Base-by-base conservation (phyloP, 257 asterid species). In the Solanum etuberosum region DNA sequence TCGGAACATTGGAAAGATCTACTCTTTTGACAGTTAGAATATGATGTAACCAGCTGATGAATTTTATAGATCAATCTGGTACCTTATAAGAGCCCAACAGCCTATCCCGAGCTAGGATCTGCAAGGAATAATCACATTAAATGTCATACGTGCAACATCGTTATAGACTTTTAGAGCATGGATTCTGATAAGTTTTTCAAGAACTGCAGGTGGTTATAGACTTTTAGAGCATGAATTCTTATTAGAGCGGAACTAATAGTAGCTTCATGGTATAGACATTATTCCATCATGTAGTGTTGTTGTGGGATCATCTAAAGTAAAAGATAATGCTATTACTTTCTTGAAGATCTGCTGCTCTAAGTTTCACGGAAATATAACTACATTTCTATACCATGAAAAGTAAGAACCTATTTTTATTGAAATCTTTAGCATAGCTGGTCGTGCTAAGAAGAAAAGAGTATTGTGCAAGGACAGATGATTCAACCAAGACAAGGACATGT, bases 61-160 rank as follows among this genome's bases (percentile, higher is more conserved):
- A 13, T 72, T 35, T 20, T 72, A 34, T 35, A 54, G 63, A 54
- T 85, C 87, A 59, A 43, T 38, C 37, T 18, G 83, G 78, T 93
- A 95, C 99, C 99, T 96, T 93, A 83, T 92, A 96, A 59, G 96
- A 94, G 67, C 99, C 98, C 74, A 96, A 90, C 83, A 96, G 87
- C 84, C 98, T 90, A 90, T 95, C 99, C 40, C 98, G 96, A 87
- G 98, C 96, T 88, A 96, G 93, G 87, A 95, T 96, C 98, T 95
- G 97, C 88, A 87, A 34, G 57, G 13, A 83, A 68, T 87, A 61
- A 77, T 68, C 37, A 70, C 29, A 29, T 81, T 25, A 48, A 2
- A 29, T 2, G 11, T 38, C 85, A 81, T 9, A 48, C 4, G 29
- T 48, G 85, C 85, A 81, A 81, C 1, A 5, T 38, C 23, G 12